phyloP scores from a whole-genome alignment of 2,329 filamentous ascomycete species.

The Penicillium sp. region DNA sequence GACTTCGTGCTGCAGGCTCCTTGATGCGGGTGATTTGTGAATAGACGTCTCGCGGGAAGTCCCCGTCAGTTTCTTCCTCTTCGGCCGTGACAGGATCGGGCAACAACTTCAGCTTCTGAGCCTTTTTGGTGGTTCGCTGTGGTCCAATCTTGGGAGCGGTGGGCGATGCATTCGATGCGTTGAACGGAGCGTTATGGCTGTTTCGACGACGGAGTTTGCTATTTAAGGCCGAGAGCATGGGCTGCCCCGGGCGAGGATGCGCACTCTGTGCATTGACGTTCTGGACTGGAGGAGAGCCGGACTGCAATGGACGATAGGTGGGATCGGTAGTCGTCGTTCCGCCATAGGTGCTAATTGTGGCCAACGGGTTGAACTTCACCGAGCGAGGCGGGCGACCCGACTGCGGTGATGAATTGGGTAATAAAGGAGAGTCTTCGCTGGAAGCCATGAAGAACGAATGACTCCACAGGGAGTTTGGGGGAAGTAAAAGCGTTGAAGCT shows the following conservation, averaged over 20 bases:
- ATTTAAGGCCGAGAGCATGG: conserved; percentile 74
- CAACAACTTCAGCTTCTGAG: conserved; percentile 94
- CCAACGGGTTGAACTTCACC: conserved; percentile 47
- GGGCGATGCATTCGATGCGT: conserved; percentile 38
- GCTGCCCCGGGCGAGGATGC: conserved; percentile 39
- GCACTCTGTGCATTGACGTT: conserved; percentile 24
- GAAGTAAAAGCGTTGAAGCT: conserved; percentile 9
- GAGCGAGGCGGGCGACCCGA: conserved; percentile 38
- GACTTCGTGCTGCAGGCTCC: conserved; percentile 84
- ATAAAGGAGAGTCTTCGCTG: conserved; percentile 41
- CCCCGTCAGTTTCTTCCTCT: conserved; percentile 79
- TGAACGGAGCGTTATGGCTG: conserved; percentile 62
- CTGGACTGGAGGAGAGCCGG: conserved; percentile 35
- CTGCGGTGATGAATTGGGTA: conserved; percentile 38
- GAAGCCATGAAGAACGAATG: conserved; percentile 30
- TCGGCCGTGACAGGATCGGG: conserved; percentile 81
- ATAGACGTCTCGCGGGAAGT: conserved; percentile 92
- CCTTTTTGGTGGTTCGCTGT: conserved; percentile 89
- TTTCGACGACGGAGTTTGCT: conserved; percentile 82
- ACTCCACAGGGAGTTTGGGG: background rate
- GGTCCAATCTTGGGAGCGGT: conserved; percentile 72
- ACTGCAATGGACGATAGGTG: conserved; percentile 39
- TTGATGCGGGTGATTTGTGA: conserved; percentile 97
- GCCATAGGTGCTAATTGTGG: conserved; percentile 43
- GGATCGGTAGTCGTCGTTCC: conserved; percentile 39